phyloP scores from a whole-genome alignment of 495 filamentous ascomycete genomes.

The Penicillium argentinense region DNA sequence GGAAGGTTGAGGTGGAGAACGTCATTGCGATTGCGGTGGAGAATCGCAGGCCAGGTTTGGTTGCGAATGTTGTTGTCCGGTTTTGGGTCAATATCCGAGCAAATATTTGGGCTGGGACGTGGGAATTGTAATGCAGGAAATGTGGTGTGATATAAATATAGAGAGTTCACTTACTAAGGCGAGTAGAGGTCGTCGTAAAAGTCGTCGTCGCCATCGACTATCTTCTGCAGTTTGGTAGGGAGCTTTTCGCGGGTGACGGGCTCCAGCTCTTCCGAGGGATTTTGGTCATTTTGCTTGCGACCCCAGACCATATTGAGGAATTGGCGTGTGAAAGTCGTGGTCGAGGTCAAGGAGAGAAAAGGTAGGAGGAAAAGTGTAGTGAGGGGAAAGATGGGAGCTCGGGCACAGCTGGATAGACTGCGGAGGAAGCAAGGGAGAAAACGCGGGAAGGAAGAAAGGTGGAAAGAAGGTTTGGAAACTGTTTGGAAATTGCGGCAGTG shows the following conservation, averaged over 20 bases:
- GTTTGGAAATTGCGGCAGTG: neutral
- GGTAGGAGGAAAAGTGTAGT: neutral
- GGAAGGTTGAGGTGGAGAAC: no score
- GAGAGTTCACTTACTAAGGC: constrained; percentile 65
- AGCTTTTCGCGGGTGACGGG: constrained; percentile 63
- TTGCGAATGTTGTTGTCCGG: no score
- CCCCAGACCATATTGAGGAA: constrained; percentile 37
- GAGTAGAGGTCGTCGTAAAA: constrained; percentile 77
- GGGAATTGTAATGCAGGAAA: neutral
- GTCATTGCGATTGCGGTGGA: no score
- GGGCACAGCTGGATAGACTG: no score
- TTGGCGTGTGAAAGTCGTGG: no score
- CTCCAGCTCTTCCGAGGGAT: constrained; percentile 23
- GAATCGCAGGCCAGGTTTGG: no score
- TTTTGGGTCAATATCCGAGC: no score
- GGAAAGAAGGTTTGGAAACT: neutral
- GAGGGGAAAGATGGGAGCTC: no score
- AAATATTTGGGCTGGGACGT: no score
- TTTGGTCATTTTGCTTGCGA: constrained; percentile 32
- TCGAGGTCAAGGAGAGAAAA: constrained; percentile 1
- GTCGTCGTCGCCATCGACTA: constrained; percentile 73
- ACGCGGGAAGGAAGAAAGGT: constrained; percentile 1
- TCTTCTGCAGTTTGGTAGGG: constrained; percentile 66
- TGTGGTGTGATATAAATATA: no score
- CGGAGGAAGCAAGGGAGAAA: constrained; percentile 4